These are phyloP conservation scores for Pythium guiyangense DNA, from an alignment of 352 stramenopile genomes.

Conservation along the genomic window DNA sequence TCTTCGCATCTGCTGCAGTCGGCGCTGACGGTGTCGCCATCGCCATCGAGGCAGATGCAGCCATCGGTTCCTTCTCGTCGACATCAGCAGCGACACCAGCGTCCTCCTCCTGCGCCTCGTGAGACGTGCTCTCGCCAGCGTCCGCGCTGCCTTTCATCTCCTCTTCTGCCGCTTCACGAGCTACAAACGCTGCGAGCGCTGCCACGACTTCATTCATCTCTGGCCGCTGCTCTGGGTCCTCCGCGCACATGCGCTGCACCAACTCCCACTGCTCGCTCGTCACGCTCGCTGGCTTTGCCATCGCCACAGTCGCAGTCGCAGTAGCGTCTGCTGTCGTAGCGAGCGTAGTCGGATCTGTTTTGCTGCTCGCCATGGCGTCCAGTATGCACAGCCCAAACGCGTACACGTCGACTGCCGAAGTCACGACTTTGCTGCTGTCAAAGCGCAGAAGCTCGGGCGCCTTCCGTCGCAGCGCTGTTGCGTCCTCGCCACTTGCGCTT, in stretches of 20 bases:
- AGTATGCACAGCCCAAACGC: constrained; percentile 4
- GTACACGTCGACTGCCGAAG: constrained; percentile 1
- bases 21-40: too few species aligned
- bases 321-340: background rate
- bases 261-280: constrained; percentile 2
- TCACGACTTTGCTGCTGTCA: background rate
- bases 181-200: constrained; percentile 1
- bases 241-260: constrained; percentile 5
- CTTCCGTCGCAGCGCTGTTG: background rate
- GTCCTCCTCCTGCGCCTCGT: too few species aligned
- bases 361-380: background rate
- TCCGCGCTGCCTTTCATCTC: too few species aligned
- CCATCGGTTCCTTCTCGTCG: too few species aligned
- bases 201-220: background rate
- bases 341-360: too few species aligned
- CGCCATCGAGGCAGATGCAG: too few species aligned
- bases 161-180: too few species aligned
- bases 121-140: too few species aligned
- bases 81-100: too few species aligned
- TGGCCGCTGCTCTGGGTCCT: background rate
- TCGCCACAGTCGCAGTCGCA: background rate
- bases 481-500: background rate
- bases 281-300: background rate
- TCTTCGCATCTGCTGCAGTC: too few species aligned
- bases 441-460: background rate